Conservation (phyloP, 1,284 basidiomycete species). For the Boletus mariae region DNA sequence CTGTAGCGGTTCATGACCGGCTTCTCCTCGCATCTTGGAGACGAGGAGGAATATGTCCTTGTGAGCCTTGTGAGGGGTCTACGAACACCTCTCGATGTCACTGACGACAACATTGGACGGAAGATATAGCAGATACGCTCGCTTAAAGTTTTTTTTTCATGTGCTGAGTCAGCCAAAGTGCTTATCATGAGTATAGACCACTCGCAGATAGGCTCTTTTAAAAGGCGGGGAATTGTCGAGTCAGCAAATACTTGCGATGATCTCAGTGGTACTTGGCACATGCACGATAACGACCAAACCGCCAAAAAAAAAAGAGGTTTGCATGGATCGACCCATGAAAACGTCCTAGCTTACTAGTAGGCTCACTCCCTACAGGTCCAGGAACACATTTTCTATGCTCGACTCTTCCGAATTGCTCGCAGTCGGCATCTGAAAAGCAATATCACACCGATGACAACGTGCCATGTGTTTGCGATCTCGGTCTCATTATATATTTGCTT, state of each 20-base stretch:
- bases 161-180: constrained; percentile 22
- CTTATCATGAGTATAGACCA: too few species aligned
- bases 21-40: constrained; percentile 42
- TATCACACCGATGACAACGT: background rate
- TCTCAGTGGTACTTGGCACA: too few species aligned
- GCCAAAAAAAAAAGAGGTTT: too few species aligned
- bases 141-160: background rate
- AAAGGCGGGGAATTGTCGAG: too few species aligned
- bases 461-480: background rate
- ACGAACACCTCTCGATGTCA: constrained; percentile 15
- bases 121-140: background rate
- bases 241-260: too few species aligned
- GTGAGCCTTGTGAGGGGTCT: constrained; percentile 21
- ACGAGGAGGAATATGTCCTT: constrained; percentile 41
- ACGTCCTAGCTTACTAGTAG: too few species aligned
- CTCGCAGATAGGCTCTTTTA: too few species aligned
- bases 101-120: constrained; percentile 22
- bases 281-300: too few species aligned
- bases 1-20: constrained; percentile 82
- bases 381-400: too few species aligned
- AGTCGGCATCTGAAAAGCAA: background rate
- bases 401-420: background rate
- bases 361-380: too few species aligned
- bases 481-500: background rate
- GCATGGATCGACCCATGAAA: too few species aligned